These are phyloP conservation scores for Syzygium syzygioides DNA, from an alignment of 441 rosid species.

Conservation along the genomic window DNA sequence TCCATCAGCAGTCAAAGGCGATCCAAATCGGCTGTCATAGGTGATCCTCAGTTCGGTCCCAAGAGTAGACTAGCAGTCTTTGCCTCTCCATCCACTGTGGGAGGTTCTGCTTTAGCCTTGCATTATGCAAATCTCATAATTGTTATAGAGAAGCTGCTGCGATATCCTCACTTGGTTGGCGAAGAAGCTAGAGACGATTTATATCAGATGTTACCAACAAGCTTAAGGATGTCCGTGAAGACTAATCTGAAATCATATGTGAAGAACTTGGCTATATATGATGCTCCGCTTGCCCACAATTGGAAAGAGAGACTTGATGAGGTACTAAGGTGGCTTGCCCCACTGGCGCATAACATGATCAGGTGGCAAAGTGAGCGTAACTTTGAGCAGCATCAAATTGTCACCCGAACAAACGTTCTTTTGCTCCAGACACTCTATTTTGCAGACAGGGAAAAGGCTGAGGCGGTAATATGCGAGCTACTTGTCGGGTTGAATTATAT, in stretches of 20 bases:
- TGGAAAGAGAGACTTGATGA: conserved; percentile 88
- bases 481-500: conserved; percentile 91
- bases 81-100: conserved; percentile 62
- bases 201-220: conserved; percentile 87
- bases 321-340: conserved; percentile 80
- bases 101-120: conserved; percentile 84
- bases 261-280: conserved; percentile 81
- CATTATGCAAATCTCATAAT: conserved; percentile 89
- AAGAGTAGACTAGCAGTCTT: conserved; percentile 44
- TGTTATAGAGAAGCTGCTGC: conserved; percentile 85
- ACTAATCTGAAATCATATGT: conserved; percentile 65
- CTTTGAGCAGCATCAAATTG: conserved; percentile 88
- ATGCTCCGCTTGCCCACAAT: conserved; percentile 88
- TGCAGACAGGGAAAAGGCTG: conserved; percentile 84
- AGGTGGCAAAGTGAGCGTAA: conserved; percentile 96
- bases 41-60: conserved; percentile 30
- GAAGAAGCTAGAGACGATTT: conserved; percentile 93
- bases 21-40: conserved; percentile 11
- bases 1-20: conserved; percentile 27
- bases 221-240: conserved; percentile 60
- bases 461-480: conserved; percentile 72
- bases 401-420: conserved; percentile 71
- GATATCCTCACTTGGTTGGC: conserved; percentile 92
- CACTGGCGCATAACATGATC: conserved; percentile 90
- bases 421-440: conserved; percentile 84